Base-by-base conservation (phyloP, 345 rosid genomes). In the Brassica napus region DNA sequence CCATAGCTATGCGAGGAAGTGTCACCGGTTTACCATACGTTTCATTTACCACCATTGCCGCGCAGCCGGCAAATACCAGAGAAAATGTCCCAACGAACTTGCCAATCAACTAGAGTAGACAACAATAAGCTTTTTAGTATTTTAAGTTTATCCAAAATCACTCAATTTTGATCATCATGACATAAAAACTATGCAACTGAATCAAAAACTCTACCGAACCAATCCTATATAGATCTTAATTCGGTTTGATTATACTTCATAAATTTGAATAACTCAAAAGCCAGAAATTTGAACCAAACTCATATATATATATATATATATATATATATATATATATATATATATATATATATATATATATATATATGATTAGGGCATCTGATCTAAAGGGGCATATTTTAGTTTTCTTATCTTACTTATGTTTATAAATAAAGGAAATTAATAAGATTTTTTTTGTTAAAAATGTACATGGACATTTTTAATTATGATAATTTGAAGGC, bases 51-150 rank as follows among this genome's bases (percentile, higher is more conserved):
- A 84, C 77, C 3, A 84, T 77, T 0, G 79, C 84, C 0, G 81
- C 69, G 28, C 87, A 82, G 0, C 89, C 89, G 8, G 78, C 80
- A 57, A 87, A 83, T 69, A 88, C 52, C 44, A 88, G 9, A 6
- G 83, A 2, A 44, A 81, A 87, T 28, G 88, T 85, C 35, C 90
- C 92, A 62, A 87, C 73, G 42, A 83, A 74, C 78, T 88, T 87
- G 6, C 87, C 90, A 52, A 83, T 68, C 72, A 80, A 55, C 85
- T 82, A 44, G 15, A 26, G 10, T 35, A 35, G 10, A 23, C 21
- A 24, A 34, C n/a, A 69, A 10, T n/a, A 62, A 15, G 54, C 8
- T 61, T 11, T 37, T 39, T 18, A 31, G 3, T 54, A 44, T 44
- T 44, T 44, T 9, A 12, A 35, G 1, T 3, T 44, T 44, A 3